Base-by-base conservation (phyloP, 139 green algal genomes). In the Chlamydomonas incerta region DNA sequence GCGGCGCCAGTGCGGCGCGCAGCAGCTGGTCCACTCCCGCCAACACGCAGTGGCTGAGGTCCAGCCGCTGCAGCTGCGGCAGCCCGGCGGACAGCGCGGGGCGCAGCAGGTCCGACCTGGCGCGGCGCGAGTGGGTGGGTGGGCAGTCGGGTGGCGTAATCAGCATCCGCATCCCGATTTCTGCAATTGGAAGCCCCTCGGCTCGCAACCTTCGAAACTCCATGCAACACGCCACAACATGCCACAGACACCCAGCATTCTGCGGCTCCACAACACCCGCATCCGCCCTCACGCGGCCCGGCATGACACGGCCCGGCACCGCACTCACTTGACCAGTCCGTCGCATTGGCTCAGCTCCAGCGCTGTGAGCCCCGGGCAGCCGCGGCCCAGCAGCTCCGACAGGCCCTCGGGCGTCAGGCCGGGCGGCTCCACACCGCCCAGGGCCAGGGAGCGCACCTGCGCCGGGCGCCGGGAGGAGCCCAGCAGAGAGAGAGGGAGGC, bases 301-400 rank as follows among this genome's bases (percentile, higher is more conserved):
- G n/a, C n/a, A n/a, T n/a, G n/a, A n/a, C n/a, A n/a, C n/a, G n/a
- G n/a, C n/a, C n/a, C n/a, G n/a, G n/a, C n/a, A n/a, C n/a, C n/a
- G n/a, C 41, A 50, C 63, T 34, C 46, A 83, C 77, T 74, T 83
- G 41, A 72, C 6, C 26, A 83, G 41, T 23, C 63, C 58, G 21
- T 74, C 41, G 77, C 77, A 83, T 46, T 83, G 77, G 34, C 11
- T 74, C 4, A 83, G 37, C 77, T 83, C 77, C 41, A 83, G 62
- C 18, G 21, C 20, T 8, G 77, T 74, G 0, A 83, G 63, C n/a
- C 18, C 41, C 8, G 77, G 77, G 65, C 63, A 35, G 63, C 77
- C 60, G 63, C 63, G 17, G 0, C 58, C 23, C 18, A 15, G 11
- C 63, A 83, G 63, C 20, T 33, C 41, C 63, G 41, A 0, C 29